These are phyloP conservation scores for Antitrichia curtipendula DNA, from an alignment of 225 moss, liverwort and hornwort species.

Conservation along the genomic window DNA sequence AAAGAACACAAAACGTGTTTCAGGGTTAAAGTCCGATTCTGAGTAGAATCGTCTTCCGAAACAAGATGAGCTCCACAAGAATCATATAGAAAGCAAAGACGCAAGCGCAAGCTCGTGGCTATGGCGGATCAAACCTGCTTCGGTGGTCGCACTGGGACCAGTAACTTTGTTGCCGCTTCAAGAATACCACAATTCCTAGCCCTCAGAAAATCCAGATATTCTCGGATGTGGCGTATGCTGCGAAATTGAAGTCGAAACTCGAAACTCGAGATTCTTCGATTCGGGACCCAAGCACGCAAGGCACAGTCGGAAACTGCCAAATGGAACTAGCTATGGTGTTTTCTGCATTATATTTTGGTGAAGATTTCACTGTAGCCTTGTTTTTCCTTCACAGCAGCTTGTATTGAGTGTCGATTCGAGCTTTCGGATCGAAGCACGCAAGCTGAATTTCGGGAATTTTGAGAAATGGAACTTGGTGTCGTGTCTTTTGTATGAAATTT, in stretches of 20 bases:
- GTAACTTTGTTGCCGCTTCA: background rate
- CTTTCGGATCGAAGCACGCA: background rate
- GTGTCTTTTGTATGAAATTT: background rate
- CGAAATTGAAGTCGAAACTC: background rate
- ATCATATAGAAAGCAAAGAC: background rate
- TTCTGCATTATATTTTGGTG: background rate
- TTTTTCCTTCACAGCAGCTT: background rate
- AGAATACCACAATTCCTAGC: background rate
- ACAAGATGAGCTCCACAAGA: background rate
- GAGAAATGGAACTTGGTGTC: background rate
- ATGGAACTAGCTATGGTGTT: background rate
- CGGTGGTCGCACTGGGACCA: background rate
- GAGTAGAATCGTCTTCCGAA: background rate
- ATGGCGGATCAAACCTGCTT: background rate
- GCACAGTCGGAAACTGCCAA: background rate
- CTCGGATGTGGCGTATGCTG: background rate
- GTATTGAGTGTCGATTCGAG: background rate
- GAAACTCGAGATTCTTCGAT: background rate
- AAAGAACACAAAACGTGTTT: background rate
- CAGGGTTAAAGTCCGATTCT: background rate
- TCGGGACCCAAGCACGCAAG: background rate
- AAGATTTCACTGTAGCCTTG: background rate
- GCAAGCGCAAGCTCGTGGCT: background rate
- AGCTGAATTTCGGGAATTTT: background rate
- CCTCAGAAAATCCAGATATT: background rate